Conservation (phyloP, 257 asterid species). For the Fraxinus excelsior region DNA sequence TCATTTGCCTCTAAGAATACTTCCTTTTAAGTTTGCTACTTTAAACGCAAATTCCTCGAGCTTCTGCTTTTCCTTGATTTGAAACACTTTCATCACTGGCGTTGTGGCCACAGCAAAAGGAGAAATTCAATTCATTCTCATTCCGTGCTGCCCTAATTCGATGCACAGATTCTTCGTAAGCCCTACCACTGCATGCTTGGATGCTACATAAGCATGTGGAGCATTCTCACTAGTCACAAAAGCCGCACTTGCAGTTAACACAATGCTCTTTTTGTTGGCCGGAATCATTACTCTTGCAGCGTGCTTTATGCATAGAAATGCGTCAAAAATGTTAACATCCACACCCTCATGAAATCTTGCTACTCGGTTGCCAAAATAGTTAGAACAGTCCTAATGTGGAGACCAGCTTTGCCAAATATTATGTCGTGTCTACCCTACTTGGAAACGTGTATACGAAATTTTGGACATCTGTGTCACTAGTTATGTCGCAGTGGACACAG, state of each 20-base stretch:
- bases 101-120: slow-evolving; percentile 32
- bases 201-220: slow-evolving; percentile 26
- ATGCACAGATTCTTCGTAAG: slow-evolving; percentile 26
- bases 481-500: slow-evolving; percentile 46
- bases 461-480: slow-evolving; percentile 30
- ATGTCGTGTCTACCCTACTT: slow-evolving; percentile 43
- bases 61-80: not conserved
- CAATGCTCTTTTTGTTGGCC: slow-evolving; percentile 28
- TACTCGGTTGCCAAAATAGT: slow-evolving; percentile 20
- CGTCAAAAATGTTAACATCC: slow-evolving; percentile 40
- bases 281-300: slow-evolving; percentile 43
- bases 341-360: slow-evolving; percentile 26
- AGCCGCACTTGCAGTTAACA: slow-evolving; percentile 29
- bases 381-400: not conserved
- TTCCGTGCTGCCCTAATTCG: slow-evolving; percentile 34
- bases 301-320: slow-evolving; percentile 35
- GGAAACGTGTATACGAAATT: slow-evolving; percentile 35
- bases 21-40: slow-evolving; percentile 34
- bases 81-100: slow-evolving; percentile 1
- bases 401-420: slow-evolving; percentile 46
- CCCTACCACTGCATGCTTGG: slow-evolving; percentile 37
- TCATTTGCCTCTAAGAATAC: slow-evolving; percentile 22
- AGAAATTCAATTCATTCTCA: slow-evolving; percentile 30
- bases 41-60: slow-evolving; percentile 24
- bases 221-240: slow-evolving; percentile 19